phyloP scores from a whole-genome alignment of 805 yeast genomes.

The Wickerhamiella sergipiensis region DNA sequence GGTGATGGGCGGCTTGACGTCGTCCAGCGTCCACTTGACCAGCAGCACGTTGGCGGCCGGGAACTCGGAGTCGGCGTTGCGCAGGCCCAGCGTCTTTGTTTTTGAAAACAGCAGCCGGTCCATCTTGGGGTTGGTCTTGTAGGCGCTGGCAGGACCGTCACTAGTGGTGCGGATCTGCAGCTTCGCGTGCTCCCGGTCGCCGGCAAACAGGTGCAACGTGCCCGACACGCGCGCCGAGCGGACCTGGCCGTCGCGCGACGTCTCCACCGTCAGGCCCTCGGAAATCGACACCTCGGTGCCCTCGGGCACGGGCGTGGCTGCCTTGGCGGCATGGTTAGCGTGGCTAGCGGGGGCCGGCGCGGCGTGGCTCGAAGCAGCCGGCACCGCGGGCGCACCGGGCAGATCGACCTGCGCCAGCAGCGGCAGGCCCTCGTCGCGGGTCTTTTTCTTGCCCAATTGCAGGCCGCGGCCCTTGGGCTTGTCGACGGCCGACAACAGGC shows the following conservation, averaged over 20 bases:
- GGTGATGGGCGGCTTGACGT: constrained; percentile 47
- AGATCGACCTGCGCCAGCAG: constrained; percentile 25
- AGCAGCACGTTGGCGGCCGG: constrained; percentile 88
- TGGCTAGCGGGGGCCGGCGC: constrained; percentile 1
- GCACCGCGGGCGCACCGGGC: constrained; percentile 23
- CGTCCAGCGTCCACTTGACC: constrained; percentile 73
- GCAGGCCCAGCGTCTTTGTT: constrained; percentile 49
- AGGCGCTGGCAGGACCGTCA: constrained; percentile 44
- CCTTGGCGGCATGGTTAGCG: constrained; percentile 2
- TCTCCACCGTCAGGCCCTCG: constrained; percentile 65
- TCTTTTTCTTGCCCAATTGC: constrained; percentile 52
- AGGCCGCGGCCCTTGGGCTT: constrained; percentile 55
- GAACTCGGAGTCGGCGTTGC: constrained; percentile 67
- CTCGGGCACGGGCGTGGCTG: constrained; percentile 33
- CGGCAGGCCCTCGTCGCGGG: constrained; percentile 13
- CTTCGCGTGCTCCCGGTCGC: constrained; percentile 55
- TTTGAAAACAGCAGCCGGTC: constrained; percentile 59
- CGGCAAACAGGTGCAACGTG: constrained; percentile 76
- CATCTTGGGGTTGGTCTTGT: constrained; percentile 92
- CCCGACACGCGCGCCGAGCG: constrained; percentile 67
- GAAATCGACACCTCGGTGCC: constrained; percentile 68
- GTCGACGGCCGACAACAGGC: not conserved
- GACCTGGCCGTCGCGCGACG: constrained; percentile 66
- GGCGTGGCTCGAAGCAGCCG: constrained; percentile 7
- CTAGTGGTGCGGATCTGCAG: constrained; percentile 48